phyloP scores from a whole-genome alignment of 2,329 filamentous ascomycete species.

The Phoma sp. region DNA sequence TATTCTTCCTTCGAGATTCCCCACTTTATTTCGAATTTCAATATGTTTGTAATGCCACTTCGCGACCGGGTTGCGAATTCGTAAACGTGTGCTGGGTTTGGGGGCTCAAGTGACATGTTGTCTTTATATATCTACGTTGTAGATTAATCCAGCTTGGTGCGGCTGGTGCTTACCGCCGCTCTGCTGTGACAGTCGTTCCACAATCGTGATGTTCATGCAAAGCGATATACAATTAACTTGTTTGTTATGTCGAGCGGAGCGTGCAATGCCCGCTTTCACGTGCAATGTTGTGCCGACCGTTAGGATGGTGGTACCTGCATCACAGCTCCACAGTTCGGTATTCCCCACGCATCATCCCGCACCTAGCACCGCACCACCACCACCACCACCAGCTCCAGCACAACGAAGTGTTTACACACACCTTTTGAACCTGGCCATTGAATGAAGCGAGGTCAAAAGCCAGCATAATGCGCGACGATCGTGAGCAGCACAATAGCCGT shows the following conservation, averaged over 20 bases:
- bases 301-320: conserved; percentile 24
- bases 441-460: not conserved
- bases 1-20: conserved; percentile 49
- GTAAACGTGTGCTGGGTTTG: conserved; percentile 18
- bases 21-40: conserved; percentile 42
- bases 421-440: not conserved
- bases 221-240: not conserved
- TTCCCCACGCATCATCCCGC: conserved; percentile 16
- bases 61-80: conserved; percentile 30
- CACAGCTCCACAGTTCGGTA: conserved; percentile 14
- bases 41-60: conserved; percentile 52
- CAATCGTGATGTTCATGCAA: not conserved
- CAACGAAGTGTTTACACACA: not conserved
- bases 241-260: not conserved
- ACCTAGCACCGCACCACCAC: conserved; percentile 4
- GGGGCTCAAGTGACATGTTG: conserved; percentile 15
- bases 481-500: not conserved
- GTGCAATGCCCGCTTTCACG: conserved; percentile 1
- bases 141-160: conserved; percentile 18
- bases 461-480: conserved; percentile 13
- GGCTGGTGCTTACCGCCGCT: conserved; percentile 1
- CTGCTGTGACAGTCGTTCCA: not conserved
- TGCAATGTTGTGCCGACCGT: not conserved
- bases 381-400: not conserved
- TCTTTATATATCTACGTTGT: conserved; percentile 17